phyloP scores from a whole-genome alignment of 2,329 filamentous ascomycete species.

The Cryphonectria naterciae region DNA sequence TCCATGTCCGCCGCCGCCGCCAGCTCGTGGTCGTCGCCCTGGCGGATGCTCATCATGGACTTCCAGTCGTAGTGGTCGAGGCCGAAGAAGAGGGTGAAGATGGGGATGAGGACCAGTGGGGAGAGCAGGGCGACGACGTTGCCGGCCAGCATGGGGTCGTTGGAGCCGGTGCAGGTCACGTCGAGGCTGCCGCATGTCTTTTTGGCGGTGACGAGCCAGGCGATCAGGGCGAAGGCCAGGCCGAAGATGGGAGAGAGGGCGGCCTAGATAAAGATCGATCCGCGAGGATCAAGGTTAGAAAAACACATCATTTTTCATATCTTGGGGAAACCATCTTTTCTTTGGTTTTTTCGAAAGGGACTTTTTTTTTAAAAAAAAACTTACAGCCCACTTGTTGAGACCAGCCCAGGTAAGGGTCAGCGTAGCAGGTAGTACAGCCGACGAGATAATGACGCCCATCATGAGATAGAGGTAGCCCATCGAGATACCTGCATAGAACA shows the following conservation, averaged over 20 bases:
- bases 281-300: neutral
- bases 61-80: conserved; percentile 82
- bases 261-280: conserved; percentile 43
- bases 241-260: conserved; percentile 71
- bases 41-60: conserved; percentile 79
- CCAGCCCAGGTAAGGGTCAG: conserved; percentile 80
- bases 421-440: conserved; percentile 81
- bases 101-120: conserved; percentile 72
- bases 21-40: conserved; percentile 77
- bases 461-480: conserved; percentile 90
- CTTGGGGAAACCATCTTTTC: too few relatives aligned
- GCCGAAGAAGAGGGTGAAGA: conserved; percentile 74
- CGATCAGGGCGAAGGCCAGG: conserved; percentile 68
- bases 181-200: conserved; percentile 69
- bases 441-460: conserved; percentile 90
- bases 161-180: conserved; percentile 78
- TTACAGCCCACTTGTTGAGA: conserved; percentile 72
- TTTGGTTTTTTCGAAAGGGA: too few relatives aligned
- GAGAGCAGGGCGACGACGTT: conserved; percentile 83
- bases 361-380: conserved; percentile 13
- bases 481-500: conserved; percentile 74
- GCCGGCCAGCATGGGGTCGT: conserved; percentile 85
- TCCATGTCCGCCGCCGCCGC: conserved; percentile 66
- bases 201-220: conserved; percentile 78
- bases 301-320: neutral